Evolutionary conservation across 495 filamentous ascomycete genomes (phyloP).

Genomic region (Penicillium soppii): DNA sequence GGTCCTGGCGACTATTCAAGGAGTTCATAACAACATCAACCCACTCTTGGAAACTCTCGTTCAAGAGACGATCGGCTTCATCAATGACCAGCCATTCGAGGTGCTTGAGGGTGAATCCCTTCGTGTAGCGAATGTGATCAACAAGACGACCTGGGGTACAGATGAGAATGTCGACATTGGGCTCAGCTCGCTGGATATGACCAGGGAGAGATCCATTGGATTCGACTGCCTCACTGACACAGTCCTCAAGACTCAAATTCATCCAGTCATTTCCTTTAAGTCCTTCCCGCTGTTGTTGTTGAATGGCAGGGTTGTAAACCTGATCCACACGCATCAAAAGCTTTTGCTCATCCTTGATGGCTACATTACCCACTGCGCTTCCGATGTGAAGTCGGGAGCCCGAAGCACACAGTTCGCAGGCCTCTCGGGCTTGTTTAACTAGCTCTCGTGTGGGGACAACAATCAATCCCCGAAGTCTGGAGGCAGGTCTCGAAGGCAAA

Average conservation of each 20-base stretch:
- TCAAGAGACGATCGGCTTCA: conserved; percentile 88
- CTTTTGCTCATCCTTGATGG: conserved; percentile 72
- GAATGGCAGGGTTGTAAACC: conserved; percentile 57
- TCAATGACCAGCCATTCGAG: conserved; percentile 88
- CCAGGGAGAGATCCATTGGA: conserved; percentile 48
- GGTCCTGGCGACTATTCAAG: conserved; percentile 50
- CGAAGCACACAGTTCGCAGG: conserved; percentile 64
- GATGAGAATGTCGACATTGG: conserved; percentile 84
- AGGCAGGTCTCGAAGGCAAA: conserved; percentile 58
- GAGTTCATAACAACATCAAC: conserved; percentile 67
- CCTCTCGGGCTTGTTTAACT: conserved; percentile 75
- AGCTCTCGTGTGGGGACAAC: conserved; percentile 89
- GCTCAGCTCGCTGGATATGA: conserved; percentile 60
- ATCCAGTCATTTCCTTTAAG: conserved; percentile 47
- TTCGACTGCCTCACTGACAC: conserved; percentile 38
- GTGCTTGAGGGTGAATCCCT: conserved; percentile 71
- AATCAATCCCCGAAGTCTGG: conserved; percentile 70
- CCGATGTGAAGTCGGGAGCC: conserved; percentile 70
- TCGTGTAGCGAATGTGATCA: conserved; percentile 81
- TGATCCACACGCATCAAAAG: conserved; percentile 62
- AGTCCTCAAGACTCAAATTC: conserved; percentile 47
- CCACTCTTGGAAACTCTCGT: conserved; percentile 93
- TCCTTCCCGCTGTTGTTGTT: conserved; percentile 34
- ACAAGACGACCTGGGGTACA: conserved; percentile 91
- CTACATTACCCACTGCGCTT: conserved; percentile 75